These are phyloP conservation scores for Arthrobotrys musiformis DNA, from an alignment of 2,329 filamentous ascomycete genomes.

Conservation along the genomic window DNA sequence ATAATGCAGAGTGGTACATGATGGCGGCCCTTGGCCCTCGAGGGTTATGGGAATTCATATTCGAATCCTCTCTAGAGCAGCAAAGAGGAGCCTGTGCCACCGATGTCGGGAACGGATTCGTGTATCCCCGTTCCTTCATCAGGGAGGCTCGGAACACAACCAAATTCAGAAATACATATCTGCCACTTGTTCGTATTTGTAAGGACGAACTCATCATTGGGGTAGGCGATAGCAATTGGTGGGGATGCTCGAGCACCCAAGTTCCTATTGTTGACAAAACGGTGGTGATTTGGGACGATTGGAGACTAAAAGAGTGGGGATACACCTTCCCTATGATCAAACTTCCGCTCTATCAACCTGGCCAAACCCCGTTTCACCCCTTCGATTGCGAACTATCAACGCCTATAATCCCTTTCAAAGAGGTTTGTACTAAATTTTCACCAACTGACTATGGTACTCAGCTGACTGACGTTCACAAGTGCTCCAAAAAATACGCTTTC, in stretches of 20 bases:
- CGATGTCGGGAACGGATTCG: neutral
- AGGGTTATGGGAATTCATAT: conserved; percentile 11
- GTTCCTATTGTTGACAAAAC: neutral
- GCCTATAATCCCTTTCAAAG: neutral
- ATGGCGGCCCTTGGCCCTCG: conserved; percentile 1
- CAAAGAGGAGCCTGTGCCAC: neutral
- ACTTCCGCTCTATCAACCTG: neutral
- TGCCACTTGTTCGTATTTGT: neutral
- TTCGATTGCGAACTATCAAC: conserved; percentile 9
- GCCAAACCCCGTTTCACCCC: neutral
- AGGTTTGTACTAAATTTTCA: neutral
- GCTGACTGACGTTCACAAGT: neutral
- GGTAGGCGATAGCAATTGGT: neutral
- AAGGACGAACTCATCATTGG: neutral
- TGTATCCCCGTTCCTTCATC: neutral
- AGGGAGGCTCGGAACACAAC: too few relatives aligned
- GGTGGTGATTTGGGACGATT: neutral
- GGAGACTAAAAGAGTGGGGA: conserved; percentile 11
- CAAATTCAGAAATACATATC: neutral
- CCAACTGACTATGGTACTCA: neutral
- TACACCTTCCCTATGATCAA: neutral
- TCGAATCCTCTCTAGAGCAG: neutral
- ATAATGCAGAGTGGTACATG: neutral
- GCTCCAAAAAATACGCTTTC: neutral
- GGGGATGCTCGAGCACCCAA: neutral